Conservation (phyloP, 257 asterid genomes). For the Eucommia ulmoides region DNA sequence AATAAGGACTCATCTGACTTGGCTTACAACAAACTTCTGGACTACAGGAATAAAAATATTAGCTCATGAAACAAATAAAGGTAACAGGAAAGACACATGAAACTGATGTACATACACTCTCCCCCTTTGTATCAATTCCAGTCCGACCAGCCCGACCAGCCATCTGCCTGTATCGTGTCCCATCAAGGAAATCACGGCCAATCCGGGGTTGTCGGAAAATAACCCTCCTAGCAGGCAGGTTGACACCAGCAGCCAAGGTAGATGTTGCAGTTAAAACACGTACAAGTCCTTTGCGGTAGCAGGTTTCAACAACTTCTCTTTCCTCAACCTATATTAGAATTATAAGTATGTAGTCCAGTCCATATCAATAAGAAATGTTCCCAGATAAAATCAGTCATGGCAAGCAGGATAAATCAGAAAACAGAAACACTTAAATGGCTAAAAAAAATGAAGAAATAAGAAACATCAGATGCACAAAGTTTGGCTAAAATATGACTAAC, state of each 20-base stretch:
- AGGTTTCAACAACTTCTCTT: constrained; percentile 90
- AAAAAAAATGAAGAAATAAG: not conserved
- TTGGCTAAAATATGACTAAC: not conserved
- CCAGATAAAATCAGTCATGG: not conserved
- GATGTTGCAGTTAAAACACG: constrained; percentile 99
- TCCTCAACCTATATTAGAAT: constrained; percentile 68
- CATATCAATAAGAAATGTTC: not conserved
- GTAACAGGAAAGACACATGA: not conserved
- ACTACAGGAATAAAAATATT: constrained; percentile 1
- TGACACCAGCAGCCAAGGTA: constrained; percentile 98
- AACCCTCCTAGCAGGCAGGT: constrained; percentile 96
- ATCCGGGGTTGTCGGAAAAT: constrained; percentile 95
- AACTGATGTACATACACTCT: constrained; percentile 58
- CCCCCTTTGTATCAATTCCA: constrained; percentile 97
- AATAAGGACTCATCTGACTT: not conserved
- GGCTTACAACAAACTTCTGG: not conserved
- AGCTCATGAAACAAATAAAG: not conserved
- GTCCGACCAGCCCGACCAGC: constrained; percentile 99
- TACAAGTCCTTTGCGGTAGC: constrained; percentile 94
- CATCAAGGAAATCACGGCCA: constrained; percentile 93
- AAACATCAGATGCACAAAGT: not conserved
- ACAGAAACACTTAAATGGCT: not conserved
- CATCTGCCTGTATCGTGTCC: constrained; percentile 93
- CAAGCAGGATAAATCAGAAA: constrained; percentile 2
- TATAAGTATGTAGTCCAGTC: constrained; percentile 5